Conservation (phyloP, 441 rosid genomes). For the Adansonia madagascariensis region DNA sequence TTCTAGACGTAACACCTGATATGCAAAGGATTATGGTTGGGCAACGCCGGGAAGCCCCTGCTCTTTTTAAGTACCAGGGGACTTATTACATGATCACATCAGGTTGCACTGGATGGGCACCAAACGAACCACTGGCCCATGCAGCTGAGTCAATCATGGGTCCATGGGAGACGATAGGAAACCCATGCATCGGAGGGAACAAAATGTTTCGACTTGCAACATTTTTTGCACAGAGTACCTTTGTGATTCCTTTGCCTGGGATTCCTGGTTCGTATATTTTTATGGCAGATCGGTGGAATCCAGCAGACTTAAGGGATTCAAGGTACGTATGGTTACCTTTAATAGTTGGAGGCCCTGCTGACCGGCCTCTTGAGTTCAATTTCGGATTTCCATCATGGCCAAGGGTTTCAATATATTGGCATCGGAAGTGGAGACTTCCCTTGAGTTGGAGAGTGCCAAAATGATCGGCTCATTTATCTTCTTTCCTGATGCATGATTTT, state of each 20-base stretch:
- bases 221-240: conserved; percentile 85
- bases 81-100: conserved; percentile 92
- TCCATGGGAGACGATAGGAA: conserved; percentile 91
- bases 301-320: conserved; percentile 79
- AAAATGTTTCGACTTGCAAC: conserved; percentile 67
- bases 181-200: conserved; percentile 86
- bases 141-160: conserved; percentile 89
- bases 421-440: conserved; percentile 82
- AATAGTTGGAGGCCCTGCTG: conserved; percentile 76
- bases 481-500: not conserved
- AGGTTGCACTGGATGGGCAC: conserved; percentile 97
- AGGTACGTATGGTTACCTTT: conserved; percentile 88
- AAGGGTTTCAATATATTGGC: conserved; percentile 88
- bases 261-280: conserved; percentile 70
- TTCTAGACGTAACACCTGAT: conserved; percentile 61
- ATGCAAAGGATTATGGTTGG: conserved; percentile 69
- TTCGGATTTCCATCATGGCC: conserved; percentile 87
- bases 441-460: conserved; percentile 36
- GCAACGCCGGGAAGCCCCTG: conserved; percentile 88
- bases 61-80: conserved; percentile 72
- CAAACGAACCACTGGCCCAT: conserved; percentile 85
- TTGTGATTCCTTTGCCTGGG: conserved; percentile 68
- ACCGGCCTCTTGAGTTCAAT: conserved; percentile 65
- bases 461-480: conserved; percentile 24
- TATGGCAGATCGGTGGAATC: conserved; percentile 98